These are phyloP conservation scores for Cyberlindnera lachancei DNA, from an alignment of 805 yeast genomes.

Conservation along the genomic window DNA sequence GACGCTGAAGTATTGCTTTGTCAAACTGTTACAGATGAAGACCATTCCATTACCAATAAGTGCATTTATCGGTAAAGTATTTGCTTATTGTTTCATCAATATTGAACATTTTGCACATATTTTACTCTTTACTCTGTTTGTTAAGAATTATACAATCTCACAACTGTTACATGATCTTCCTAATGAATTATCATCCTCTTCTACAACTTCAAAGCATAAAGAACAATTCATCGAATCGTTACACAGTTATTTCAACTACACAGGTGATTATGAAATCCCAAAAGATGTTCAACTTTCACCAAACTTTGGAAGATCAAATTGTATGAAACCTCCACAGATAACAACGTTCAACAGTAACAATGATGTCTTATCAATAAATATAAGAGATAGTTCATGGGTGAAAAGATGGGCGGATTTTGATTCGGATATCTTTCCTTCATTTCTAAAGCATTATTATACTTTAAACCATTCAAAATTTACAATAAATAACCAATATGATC, in stretches of 20 bases:
- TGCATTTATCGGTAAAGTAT: slow-evolving; percentile 54
- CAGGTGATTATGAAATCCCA: slow-evolving; percentile 12
- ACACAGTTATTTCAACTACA: slow-evolving; percentile 8
- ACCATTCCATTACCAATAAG: slow-evolving; percentile 11
- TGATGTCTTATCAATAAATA: slow-evolving; percentile 33
- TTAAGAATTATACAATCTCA: slow-evolving; percentile 40
- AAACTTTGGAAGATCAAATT: slow-evolving; percentile 28
- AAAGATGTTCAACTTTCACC: slow-evolving; percentile 9
- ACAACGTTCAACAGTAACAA: too few relatives aligned
- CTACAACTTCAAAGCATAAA: neutral
- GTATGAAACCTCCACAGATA: slow-evolving; percentile 31
- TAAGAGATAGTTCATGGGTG: slow-evolving; percentile 53
- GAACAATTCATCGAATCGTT: slow-evolving; percentile 8
- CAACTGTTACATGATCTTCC: slow-evolving; percentile 5
- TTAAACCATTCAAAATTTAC: slow-evolving; percentile 3
- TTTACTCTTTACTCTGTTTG: slow-evolving; percentile 46
- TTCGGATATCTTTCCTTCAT: slow-evolving; percentile 52
- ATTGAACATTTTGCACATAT: slow-evolving; percentile 44
- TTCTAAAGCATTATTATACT: slow-evolving; percentile 47
- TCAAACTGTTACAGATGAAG: slow-evolving; percentile 12
- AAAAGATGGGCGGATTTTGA: slow-evolving; percentile 51
- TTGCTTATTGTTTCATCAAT: slow-evolving; percentile 46
- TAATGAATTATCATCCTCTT: neutral
- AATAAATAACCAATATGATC: slow-evolving; percentile 3
- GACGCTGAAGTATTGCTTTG: slow-evolving; percentile 11